Evolutionary conservation across 2,329 filamentous ascomycete species (phyloP), one percentile per base, ranked within the genome.

Genomic region (Sporothrix phasma): DNA sequence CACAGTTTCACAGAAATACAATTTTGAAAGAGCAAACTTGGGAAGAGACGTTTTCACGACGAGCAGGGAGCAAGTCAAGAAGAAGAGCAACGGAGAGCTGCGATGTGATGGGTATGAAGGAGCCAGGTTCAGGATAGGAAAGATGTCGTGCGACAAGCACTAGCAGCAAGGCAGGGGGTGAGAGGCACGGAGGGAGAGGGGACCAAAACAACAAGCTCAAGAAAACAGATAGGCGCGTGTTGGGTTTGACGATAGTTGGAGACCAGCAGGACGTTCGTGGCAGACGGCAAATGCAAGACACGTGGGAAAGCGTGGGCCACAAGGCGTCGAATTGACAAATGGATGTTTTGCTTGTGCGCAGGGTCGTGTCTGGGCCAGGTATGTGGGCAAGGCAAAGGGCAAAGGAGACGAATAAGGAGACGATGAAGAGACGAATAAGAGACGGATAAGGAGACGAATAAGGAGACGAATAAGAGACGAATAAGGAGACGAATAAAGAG

Each of bases 141-240:
- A 29, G 39, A 47, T 31, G 29, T 63, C 61, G 41, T 51, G 53
- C 61, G 51, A 56, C 51, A 56, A 24, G 19, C 51, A 22, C 51
- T 56, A 39, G 51, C 13, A 31, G 51, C 24, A 56, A 56, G 51
- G 51, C 31, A 39, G 31, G 51, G 51, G 19, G 19, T 39, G 31
- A 56, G 51, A 56, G 6, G 31, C n/a, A 39, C n/a, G 34, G 51
- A 15, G 31, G 51, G 34, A 19, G 31, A 5, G 31, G n/a, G 10
- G 11, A 7, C 34, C 26, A 53, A n/a, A 47, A 43, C 7, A n/a
- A n/a, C 45, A 47, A 47, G 31, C 29, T 37, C 31, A 19, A 39
- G 51, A 19, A 24, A 39, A 13, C 19, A 53, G 29, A 53, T 37
- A 39, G 51, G 51, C 19, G 31, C 51, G 31, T 39, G 24, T 39